Conservation (phyloP, 140 eudicot species). For the Oenanthe javanica region DNA sequence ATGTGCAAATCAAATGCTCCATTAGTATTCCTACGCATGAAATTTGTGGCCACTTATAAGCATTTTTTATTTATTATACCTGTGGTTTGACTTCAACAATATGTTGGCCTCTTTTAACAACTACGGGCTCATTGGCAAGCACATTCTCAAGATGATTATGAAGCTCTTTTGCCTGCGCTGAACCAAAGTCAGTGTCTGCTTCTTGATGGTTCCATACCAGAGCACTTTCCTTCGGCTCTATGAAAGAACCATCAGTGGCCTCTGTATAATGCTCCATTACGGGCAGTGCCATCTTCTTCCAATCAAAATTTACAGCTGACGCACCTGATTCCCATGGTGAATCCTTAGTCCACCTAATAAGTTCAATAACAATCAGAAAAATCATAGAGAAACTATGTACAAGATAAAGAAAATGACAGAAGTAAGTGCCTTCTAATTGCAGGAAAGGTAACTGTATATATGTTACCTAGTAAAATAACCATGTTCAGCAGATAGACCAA, state of each 20-base stretch:
- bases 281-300: constrained; percentile 41
- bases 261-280: constrained; percentile 57
- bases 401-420: constrained; percentile 1
- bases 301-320: constrained; percentile 24
- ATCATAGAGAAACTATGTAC: neutral
- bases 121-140: constrained; percentile 56
- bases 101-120: constrained; percentile 50
- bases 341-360: constrained; percentile 37
- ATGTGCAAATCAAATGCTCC: neutral
- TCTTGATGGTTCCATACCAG: constrained; percentile 60
- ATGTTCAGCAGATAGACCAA: constrained; percentile 55
- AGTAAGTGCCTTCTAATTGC: neutral
- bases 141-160: constrained; percentile 58
- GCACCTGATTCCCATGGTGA: constrained; percentile 35
- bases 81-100: constrained; percentile 60
- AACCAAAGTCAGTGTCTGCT: constrained; percentile 49
- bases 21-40: neutral
- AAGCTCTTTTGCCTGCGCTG: constrained; percentile 53
- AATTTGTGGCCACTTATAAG: neutral
- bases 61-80: constrained; percentile 23
- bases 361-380: neutral
- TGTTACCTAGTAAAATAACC: constrained; percentile 41
- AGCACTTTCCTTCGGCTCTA: constrained; percentile 55
- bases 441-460: neutral
- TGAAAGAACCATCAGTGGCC: constrained; percentile 54